Evolutionary conservation across 805 yeast species (phyloP).

Genomic region (Barnettozyma vustinii): DNA sequence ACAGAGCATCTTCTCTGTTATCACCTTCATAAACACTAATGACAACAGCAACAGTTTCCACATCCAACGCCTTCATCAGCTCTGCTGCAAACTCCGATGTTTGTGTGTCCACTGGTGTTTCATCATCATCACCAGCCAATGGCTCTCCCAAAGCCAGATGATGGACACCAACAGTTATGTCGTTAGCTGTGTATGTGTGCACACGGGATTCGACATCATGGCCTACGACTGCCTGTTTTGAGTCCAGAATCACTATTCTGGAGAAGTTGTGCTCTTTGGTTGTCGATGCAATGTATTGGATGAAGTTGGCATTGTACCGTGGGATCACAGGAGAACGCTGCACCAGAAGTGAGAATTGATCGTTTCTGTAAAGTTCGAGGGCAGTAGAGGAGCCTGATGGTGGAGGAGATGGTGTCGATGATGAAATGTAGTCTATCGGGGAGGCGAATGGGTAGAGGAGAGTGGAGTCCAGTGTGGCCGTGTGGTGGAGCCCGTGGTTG

Average conservation of each 20-base stretch:
- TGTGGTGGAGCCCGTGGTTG: constrained; percentile 45
- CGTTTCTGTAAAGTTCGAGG: constrained; percentile 56
- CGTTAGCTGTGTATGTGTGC: neutral
- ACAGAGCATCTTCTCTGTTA: constrained; percentile 65
- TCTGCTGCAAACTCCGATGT: constrained; percentile 8
- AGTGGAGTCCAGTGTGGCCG: constrained; percentile 53
- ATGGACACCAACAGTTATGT: constrained; percentile 1
- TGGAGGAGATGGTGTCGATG: constrained; percentile 11
- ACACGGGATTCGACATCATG: neutral
- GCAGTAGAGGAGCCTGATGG: constrained; percentile 43
- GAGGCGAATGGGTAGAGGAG: constrained; percentile 79
- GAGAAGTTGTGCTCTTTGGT: constrained; percentile 35
- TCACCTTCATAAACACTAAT: constrained; percentile 86
- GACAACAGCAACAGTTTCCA: constrained; percentile 36
- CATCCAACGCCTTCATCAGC: constrained; percentile 2
- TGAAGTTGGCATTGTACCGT: constrained; percentile 45
- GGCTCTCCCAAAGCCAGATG: neutral
- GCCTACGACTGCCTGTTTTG: constrained; percentile 59
- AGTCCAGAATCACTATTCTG: constrained; percentile 55
- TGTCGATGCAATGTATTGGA: constrained; percentile 48
- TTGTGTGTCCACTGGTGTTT: neutral
- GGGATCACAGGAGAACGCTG: constrained; percentile 84
- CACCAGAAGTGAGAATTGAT: constrained; percentile 54
- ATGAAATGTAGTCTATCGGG: constrained; percentile 51
- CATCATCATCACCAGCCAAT: neutral